A percentile compares a stretch with the other conserved stretches of the same genome.
phyloP scores from a whole-genome alignment of 495 filamentous ascomycete species.

The Aspergillus bertholletiae region DNA sequence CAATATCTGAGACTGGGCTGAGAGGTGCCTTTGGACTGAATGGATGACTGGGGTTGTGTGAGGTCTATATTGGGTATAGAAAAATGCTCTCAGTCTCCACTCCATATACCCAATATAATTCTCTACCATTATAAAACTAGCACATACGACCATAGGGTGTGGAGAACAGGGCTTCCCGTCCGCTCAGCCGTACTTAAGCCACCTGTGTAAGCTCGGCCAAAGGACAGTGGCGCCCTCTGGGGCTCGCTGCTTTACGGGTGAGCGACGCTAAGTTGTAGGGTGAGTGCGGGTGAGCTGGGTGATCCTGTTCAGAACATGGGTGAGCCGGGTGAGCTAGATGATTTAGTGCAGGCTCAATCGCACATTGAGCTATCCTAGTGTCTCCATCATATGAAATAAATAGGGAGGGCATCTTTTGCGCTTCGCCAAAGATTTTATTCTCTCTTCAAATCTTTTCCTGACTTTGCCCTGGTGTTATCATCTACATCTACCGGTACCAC shows the following conservation, averaged over 20 bases:
- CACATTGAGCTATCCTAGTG: background rate
- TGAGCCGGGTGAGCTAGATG: background rate
- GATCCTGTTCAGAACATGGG: background rate
- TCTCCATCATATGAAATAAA: background rate
- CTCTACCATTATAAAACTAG: too few relatives aligned
- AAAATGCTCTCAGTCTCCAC: too few relatives aligned
- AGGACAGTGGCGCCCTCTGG: background rate
- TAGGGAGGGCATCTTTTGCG: background rate
- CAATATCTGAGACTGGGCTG: too few relatives aligned
- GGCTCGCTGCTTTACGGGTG: background rate
- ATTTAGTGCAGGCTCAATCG: background rate
- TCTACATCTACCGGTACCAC: background rate
- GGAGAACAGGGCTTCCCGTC: too few relatives aligned
- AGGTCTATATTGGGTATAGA: too few relatives aligned
- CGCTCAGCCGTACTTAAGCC: too few relatives aligned
- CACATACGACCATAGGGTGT: too few relatives aligned
- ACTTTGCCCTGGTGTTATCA: background rate
- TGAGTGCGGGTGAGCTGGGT: background rate
- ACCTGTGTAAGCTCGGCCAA: background rate
- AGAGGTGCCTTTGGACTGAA: too few relatives aligned
- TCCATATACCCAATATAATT: too few relatives aligned
- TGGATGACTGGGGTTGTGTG: too few relatives aligned
- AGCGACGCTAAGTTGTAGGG: background rate
- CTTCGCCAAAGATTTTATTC: background rate
- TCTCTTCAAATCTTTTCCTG: background rate